These are phyloP conservation scores for Quercus dentata DNA, from an alignment of 306 rosid genomes.

Conservation along the genomic window DNA sequence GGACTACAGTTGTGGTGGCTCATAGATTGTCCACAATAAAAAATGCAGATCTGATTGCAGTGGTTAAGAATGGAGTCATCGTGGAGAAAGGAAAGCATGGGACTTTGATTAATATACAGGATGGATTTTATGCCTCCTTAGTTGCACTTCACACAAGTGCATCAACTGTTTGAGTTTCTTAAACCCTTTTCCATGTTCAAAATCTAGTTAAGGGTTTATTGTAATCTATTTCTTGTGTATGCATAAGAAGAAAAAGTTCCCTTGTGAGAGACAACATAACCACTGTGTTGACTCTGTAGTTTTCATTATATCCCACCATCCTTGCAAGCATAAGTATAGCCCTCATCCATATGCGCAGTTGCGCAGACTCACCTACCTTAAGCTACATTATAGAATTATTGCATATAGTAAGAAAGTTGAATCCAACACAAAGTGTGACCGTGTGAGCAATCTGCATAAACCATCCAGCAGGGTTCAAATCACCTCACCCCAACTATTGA, in stretches of 20 bases:
- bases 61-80: conserved; percentile 79
- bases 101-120: conserved; percentile 49
- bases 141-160: conserved; percentile 66
- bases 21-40: conserved; percentile 81
- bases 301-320: no score
- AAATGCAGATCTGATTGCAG: conserved; percentile 82
- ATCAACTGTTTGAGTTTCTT: conserved; percentile 30
- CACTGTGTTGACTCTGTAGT: no score
- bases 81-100: conserved; percentile 85
- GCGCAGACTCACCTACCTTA: no score
- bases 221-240: background rate
- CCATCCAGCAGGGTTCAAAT: no score
- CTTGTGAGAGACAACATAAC: no score
- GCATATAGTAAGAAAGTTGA: no score
- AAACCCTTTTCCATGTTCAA: background rate
- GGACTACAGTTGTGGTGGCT: conserved; percentile 83
- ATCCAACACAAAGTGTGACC: no score
- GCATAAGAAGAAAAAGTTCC: background rate
- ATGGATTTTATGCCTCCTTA: conserved; percentile 80
- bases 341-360: no score
- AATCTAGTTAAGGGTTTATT: background rate
- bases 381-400: no score
- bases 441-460: no score
- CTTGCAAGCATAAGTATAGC: no score
- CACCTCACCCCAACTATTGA: no score